Base-by-base conservation (phyloP, 345 rosid species). In the Heritiera fomes region DNA sequence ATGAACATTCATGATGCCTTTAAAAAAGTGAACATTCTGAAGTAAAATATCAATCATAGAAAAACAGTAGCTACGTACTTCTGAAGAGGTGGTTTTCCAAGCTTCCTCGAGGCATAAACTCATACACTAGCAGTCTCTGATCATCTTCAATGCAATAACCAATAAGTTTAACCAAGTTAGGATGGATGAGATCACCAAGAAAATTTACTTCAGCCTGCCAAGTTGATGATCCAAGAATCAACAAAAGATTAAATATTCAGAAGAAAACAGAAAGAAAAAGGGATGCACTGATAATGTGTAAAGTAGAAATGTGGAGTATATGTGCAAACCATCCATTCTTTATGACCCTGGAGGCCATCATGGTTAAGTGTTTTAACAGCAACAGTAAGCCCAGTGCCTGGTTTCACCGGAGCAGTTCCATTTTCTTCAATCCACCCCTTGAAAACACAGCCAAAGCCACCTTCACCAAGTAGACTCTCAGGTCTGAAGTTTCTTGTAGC, bases 281-380 rank as follows among this genome's bases (percentile, higher is more conserved):
- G 71, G 32, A 6, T 5, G 20, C 66, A 14, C 11, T 50, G 46
- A 49, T 5, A 73, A 56, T 15, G 50, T 3, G 55, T n/a, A 30
- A 61, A 58, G 60, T 10, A 10, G 38, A 80, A 66, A 20, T 60
- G 53, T 66, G 34, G 47, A 60, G 80, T 67, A 73, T 59, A 78
- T 61, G 52, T 32, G 73, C 85, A 70, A 84, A 94, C 98, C 93
- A 93, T 94, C 98, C 98, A 94, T 76, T 94, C 98, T 85, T 91
- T 92, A 78, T 94, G 98, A 81, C 98, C 98, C 84, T 94, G 97
- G 83, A 94, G 95, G 65, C 98, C 98, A 83, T 94, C 98, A 79
- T 93, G 98, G 80, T 94, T 94, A 74, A 94, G 92, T 78, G 95
- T 94, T 83, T 94, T 94, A 80, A 94, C 98, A 7, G 98, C 98